Base-by-base conservation (phyloP, 148 eudicot genomes). In the Silene conica region DNA sequence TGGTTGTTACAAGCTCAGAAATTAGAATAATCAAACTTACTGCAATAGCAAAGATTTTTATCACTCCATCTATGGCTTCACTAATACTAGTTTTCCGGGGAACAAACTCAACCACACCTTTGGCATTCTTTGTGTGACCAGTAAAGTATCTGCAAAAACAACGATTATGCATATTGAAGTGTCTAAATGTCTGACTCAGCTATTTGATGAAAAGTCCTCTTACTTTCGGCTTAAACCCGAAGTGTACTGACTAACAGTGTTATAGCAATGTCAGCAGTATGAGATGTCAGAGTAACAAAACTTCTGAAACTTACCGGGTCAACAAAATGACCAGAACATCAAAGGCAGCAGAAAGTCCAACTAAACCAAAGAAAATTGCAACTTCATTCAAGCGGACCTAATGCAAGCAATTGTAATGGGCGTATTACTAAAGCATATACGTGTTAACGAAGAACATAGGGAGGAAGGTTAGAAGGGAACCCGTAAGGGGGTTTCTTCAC, bases 401-500 rank as follows among this genome's bases (percentile, higher is more conserved):
- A 25, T 34, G 76, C 25, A 59, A 31, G 16, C 12, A 58, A 16
- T 80, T 64, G 78, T 57, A 15, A 75, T 59, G 38, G 0, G 9
- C 4, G 57, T 21, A 48, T 61, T 34, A 62, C 12, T 26, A 74
- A 63, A 77, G n/a, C 59, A 34, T 41, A 19, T n/a, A 70, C n/a
- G n/a, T 23, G 2, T 46, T 38, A 9, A 3, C 13, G 71, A 48
- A 9, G 22, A 22, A 45, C 50, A 28, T 18, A 70, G 61, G 60
- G 20, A 19, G n/a, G 2, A 19, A 71, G 72, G 48, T 59, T 12
- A 64, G 73, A 48, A 52, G 46, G 63, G 58, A 57, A 91, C 98
- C 97, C 91, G 98, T 82, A 93, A 82, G 52, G 98, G 98, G 67
- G 98, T 93, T 86, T 93, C 98, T 89, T 89, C 98, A 79, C 97